Conservation (phyloP, 768 basidiomycete species). For the Lentinula aciculospora region DNA sequence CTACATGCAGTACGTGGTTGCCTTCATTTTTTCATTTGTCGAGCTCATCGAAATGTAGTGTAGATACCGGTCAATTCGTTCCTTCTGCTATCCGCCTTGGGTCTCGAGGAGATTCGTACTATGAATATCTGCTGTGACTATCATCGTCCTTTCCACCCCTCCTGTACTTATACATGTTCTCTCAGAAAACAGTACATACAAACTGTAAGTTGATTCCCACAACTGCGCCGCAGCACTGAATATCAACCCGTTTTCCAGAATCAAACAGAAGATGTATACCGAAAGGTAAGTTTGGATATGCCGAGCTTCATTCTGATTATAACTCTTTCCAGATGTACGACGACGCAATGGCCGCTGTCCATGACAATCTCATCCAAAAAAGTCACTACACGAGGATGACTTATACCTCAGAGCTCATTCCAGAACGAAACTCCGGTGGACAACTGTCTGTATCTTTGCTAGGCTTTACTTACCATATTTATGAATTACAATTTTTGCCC, state of each 20-base stretch:
- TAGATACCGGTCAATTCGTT: conserved; percentile 37
- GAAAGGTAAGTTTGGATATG: conserved; percentile 42
- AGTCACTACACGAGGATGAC: conserved; percentile 54
- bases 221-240: neutral
- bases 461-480: neutral
- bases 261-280: conserved; percentile 70
- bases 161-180: neutral
- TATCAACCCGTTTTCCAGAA: conserved; percentile 34
- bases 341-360: conserved; percentile 77
- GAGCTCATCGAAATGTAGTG: conserved; percentile 11
- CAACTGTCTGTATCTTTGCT: conserved; percentile 26
- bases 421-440: conserved; percentile 37
- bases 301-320: neutral
- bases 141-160: neutral
- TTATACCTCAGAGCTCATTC: conserved; percentile 81
- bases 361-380: conserved; percentile 64
- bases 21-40: neutral
- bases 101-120: conserved; percentile 90
- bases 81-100: conserved; percentile 81
- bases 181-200: conserved; percentile 74
- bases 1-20: conserved; percentile 65
- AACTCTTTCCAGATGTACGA: conserved; percentile 72
- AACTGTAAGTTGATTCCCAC: conserved; percentile 44
- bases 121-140: conserved; percentile 79
- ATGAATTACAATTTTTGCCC: conserved; percentile 1